Evolutionary conservation across 345 rosid species (phyloP).

Genomic region (Populus alba): DNA sequence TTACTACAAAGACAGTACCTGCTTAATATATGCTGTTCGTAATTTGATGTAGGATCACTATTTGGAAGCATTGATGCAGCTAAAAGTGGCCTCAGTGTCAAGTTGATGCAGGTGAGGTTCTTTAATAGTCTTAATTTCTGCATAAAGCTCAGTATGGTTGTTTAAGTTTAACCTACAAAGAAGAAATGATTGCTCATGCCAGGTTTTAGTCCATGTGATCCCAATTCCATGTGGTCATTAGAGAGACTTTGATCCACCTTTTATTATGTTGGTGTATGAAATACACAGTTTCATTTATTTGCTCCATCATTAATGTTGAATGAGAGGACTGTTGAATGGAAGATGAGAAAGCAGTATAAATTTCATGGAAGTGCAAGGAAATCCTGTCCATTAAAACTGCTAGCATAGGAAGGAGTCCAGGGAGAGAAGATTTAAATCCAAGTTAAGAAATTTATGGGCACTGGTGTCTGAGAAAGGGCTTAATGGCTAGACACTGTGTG

Average conservation of each 20-base stretch:
- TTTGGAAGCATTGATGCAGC: constrained; percentile 75
- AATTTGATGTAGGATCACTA: constrained; percentile 64
- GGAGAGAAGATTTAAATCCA: not conserved
- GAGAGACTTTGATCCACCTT: not conserved
- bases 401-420: not conserved
- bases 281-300: not conserved
- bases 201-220: not conserved
- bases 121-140: not conserved
- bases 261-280: not conserved
- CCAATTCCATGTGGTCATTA: not conserved
- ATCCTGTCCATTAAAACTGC: not conserved
- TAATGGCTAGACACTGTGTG: not conserved
- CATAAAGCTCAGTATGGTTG: not conserved
- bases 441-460: not conserved
- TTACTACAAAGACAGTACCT: not conserved
- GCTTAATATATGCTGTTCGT: constrained; percentile 15
- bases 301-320: not conserved
- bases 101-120: constrained; percentile 77
- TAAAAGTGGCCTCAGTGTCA: constrained; percentile 60
- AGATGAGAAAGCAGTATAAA: not conserved
- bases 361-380: not conserved
- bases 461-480: not conserved
- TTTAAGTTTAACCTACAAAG: constrained; percentile 1
- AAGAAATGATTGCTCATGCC: not conserved
- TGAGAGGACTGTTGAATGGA: constrained; percentile 2